These are phyloP conservation scores for Cyberlindnera suaveolens DNA, from an alignment of 805 yeast genomes.

Conservation along the genomic window DNA sequence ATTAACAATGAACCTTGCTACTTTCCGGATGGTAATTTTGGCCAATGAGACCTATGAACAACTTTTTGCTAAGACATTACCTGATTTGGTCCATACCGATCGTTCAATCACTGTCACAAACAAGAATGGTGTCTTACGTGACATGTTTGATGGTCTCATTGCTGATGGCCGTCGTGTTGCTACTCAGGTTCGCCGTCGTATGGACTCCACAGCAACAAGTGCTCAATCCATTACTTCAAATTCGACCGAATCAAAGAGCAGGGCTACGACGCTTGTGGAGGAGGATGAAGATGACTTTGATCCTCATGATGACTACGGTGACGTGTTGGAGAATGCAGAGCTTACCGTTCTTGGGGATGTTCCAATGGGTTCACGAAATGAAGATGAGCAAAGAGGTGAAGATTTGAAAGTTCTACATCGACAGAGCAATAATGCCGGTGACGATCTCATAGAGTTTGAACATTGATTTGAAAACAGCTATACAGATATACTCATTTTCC, in stretches of 20 bases:
- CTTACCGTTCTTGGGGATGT: conserved; percentile 35
- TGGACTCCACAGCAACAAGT: conserved; percentile 58
- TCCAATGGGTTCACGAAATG: conserved; percentile 13
- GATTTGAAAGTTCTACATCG: conserved; percentile 27
- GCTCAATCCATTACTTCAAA: not conserved
- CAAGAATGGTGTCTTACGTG: conserved; percentile 59
- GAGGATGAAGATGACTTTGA: conserved; percentile 48
- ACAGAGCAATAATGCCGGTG: conserved; percentile 6
- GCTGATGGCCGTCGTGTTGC: conserved; percentile 94
- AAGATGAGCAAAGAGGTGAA: conserved; percentile 11
- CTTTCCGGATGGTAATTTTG: conserved; percentile 88
- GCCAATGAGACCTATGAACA: conserved; percentile 93
- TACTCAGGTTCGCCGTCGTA: conserved; percentile 77
- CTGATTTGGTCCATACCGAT: conserved; percentile 61
- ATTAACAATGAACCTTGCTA: conserved; percentile 67
- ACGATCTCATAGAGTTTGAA: conserved; percentile 37
- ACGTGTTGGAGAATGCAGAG: conserved; percentile 43
- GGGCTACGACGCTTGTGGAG: conserved; percentile 10
- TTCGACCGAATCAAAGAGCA: not conserved
- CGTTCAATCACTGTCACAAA: conserved; percentile 40
- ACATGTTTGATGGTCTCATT: conserved; percentile 83
- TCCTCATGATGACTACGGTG: conserved; percentile 35
- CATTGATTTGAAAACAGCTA: conserved; percentile 1
- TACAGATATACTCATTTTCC: not conserved
- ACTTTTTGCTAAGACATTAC: conserved; percentile 65